Base-by-base conservation (phyloP, 2,329 filamentous ascomycete species). In the Nigrospora sphaerica region DNA sequence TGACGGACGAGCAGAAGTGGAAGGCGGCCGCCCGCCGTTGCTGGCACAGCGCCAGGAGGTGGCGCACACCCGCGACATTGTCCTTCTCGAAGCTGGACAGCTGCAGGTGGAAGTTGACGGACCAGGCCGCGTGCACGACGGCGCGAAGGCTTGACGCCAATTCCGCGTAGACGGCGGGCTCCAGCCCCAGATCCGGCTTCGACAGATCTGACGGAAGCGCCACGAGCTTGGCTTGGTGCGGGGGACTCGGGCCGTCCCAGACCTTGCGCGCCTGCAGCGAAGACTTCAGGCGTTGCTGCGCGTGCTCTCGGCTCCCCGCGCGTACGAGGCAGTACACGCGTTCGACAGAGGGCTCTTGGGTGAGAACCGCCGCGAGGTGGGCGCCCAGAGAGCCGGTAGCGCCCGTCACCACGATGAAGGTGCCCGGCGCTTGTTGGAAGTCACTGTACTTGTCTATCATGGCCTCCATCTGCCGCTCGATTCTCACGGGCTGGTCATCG, bases 331-430 rank as follows among this genome's bases (percentile, higher is more conserved):
- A 74, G 64, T 75, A 79, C 2, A 81, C 63, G 7, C 63, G 63
- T 32, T 66, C 62, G 32, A 87, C 68, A 17, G 77, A 75, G 12
- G 77, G 70, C n/a, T 77, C 69, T 2, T 72, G 67, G 2, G 77
- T 73, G 13, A 87, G 71, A n/a, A 80, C 74, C 4, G 75, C 72
- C 2, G 80, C 68, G 1, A 83, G 65, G 52, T 84, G 80, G 0
- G 78, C 71, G 2, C 83, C 83, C 0, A 86, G 67, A 2, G 81
- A 82, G 1, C 83, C 83, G 0, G 83, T 86, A 0, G 76, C 74
- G 2, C 83, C 83, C 0, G 83, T 86, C 4, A 86, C 59, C 2
- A 81, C 61, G 41, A 56, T 49, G 17, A 32, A 60, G 56, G 41
- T 53, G 39, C 42, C 55, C 43, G 3, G 46, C 47, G 12, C 50